Evolutionary conservation across 495 filamentous ascomycete genomes (phyloP).

Genomic region (Tuber magnatum): DNA sequence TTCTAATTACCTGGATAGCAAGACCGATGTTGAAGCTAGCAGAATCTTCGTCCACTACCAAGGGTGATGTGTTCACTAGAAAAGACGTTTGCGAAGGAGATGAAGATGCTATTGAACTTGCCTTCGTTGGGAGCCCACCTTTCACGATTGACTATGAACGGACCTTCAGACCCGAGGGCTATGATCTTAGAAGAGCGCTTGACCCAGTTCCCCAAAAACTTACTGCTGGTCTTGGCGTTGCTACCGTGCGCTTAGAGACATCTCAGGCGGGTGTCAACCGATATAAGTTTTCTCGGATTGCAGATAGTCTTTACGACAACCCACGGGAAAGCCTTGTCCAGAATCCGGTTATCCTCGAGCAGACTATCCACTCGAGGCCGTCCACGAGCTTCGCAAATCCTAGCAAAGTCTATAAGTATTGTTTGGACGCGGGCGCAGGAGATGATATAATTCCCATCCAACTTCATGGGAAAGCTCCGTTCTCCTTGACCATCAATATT

Average conservation of each 20-base stretch:
- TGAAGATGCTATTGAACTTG: slow-evolving; percentile 74
- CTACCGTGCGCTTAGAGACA: slow-evolving; percentile 77
- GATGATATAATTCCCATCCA: slow-evolving; percentile 81
- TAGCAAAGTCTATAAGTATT: slow-evolving; percentile 92
- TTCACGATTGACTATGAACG: slow-evolving; percentile 71
- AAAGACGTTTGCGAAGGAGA: slow-evolving; percentile 90
- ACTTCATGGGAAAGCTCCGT: slow-evolving; percentile 75
- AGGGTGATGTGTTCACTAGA: slow-evolving; percentile 54
- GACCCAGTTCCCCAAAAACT: slow-evolving; percentile 41
- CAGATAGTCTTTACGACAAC: slow-evolving; percentile 76
- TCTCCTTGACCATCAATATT: slow-evolving; percentile 80
- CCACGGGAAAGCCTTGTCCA: slow-evolving; percentile 53
- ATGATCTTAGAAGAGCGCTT: slow-evolving; percentile 22
- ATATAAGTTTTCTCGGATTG: slow-evolving; percentile 73
- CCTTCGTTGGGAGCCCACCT: slow-evolving; percentile 68
- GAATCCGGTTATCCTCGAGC: slow-evolving; percentile 59
- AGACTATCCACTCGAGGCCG: slow-evolving; percentile 74
- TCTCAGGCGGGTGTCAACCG: slow-evolving; percentile 69
- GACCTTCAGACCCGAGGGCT: slow-evolving; percentile 28
- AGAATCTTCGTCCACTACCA: slow-evolving; percentile 53
- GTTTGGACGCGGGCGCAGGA: slow-evolving; percentile 69
- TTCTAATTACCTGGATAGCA: slow-evolving; percentile 75
- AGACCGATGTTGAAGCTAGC: slow-evolving; percentile 64
- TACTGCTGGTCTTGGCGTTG: slow-evolving; percentile 61
- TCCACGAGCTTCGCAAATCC: slow-evolving; percentile 72